Evolutionary conservation across 2,329 filamentous ascomycete species (phyloP).

Genomic region (Diaporthe amygdali): DNA sequence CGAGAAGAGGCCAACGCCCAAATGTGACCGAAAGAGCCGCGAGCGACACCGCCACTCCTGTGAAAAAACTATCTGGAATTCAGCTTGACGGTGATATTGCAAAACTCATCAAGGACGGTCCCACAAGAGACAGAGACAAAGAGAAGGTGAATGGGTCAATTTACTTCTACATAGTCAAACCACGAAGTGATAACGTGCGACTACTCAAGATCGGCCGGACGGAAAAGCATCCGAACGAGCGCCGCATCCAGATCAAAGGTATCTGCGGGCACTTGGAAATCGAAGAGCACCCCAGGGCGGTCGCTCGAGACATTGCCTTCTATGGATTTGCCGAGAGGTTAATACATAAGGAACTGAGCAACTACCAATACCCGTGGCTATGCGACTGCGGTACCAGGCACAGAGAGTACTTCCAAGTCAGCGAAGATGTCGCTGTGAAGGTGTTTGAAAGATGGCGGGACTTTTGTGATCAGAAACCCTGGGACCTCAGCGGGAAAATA

Average conservation of each 20-base stretch:
- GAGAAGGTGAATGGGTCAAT: neutral
- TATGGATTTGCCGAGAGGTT: neutral
- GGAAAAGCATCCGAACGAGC: neutral
- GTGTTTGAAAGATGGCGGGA: neutral
- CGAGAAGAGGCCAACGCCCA: neutral
- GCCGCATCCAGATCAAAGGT: neutral
- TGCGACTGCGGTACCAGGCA: neutral
- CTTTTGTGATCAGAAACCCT: neutral
- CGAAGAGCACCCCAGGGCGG: neutral
- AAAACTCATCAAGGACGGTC: neutral
- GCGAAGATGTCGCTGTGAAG: neutral
- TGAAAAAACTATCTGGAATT: neutral
- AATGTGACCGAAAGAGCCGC: neutral
- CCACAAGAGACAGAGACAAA: neutral
- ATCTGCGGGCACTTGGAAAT: neutral
- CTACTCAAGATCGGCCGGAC: neutral
- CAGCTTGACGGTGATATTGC: neutral
- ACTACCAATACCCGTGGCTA: neutral
- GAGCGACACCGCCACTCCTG: neutral
- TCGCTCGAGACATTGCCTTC: neutral
- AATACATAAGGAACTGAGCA: neutral
- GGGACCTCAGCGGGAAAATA: neutral
- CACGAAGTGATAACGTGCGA: neutral
- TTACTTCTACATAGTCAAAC: neutral
- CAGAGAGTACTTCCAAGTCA: neutral